Evolutionary conservation across 2,329 filamentous ascomycete species (phyloP), one percentile per base, ranked within the genome.

Genomic region (Annulohypoxylon truncatum): DNA sequence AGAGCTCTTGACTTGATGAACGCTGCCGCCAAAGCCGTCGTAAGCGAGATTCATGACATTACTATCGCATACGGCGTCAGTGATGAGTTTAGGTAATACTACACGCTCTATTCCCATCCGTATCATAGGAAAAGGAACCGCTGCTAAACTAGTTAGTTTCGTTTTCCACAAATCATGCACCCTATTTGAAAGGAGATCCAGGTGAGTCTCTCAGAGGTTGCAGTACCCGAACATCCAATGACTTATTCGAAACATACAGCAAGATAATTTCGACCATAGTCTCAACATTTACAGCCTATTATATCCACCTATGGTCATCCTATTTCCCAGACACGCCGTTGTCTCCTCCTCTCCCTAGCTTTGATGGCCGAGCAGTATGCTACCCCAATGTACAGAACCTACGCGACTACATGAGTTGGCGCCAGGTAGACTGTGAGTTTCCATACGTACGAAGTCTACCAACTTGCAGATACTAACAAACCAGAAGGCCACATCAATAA

Each of bases 1-100:
- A 87, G 92, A 69, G 96, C 94, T 0, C 82, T 98, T 10, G 88
- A 96, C 78, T 89, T 99, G 71, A 98, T 99, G 95, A 99, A 99
- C 75, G 89, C 89, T 1, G 94, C 94, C 1, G 96, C 96, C n/a
- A 87, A 89, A 64, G 90, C 91, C 4, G 93, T 97, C 48, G 88
- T 97, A 81, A 87, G 87, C 68, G 92, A 96, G 53, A 81, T 98
- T 22, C 89, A 93, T 3, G 95, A 98, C 74, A 89, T 97, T 69
- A 89, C 90, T 5, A 87, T 98, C 67, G 94, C 91, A 0, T 99
- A 98, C 73, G 96, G 96, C 1, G 89, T 97, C 71, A 97, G 94
- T 78, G 96, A 99, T 76, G 96, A 99, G 78, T 98, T 91, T 78
- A 96, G 89, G 88, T 91, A 81, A 55, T 35, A 4, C 48, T 22